phyloP scores from a whole-genome alignment of 2,329 filamentous ascomycete species.

The Trichophyton mentagrophytes region DNA sequence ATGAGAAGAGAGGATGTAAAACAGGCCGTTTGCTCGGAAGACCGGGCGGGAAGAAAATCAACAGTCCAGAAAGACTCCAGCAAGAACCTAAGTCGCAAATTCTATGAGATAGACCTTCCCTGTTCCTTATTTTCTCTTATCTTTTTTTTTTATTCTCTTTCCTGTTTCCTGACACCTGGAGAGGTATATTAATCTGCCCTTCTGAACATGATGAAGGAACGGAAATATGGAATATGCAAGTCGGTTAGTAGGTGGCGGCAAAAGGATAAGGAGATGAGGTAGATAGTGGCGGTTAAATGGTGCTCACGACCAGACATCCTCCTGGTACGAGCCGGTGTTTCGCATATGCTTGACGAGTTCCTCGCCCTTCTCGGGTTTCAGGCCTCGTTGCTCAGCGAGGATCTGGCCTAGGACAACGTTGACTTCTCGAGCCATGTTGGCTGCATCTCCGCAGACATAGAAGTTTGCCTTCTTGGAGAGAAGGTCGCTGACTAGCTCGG shows the following conservation, averaged over 20 bases:
- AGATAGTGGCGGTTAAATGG: constrained; percentile 9
- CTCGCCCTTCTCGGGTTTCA: constrained; percentile 78
- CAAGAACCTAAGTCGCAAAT: neutral
- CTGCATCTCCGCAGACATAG: constrained; percentile 95
- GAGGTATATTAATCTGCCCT: neutral
- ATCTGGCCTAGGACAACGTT: constrained; percentile 79
- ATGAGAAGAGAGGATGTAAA: neutral
- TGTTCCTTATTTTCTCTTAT: neutral
- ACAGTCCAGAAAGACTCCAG: neutral
- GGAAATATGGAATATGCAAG: no score
- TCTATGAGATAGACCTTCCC: neutral
- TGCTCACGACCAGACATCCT: constrained; percentile 53
- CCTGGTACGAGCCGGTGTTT: constrained; percentile 90
- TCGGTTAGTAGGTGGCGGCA: constrained; percentile 3
- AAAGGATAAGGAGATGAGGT: constrained; percentile 9
- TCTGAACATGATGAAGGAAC: constrained; percentile 10
- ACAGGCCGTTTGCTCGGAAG: no score
- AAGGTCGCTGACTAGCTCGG: constrained; percentile 74
- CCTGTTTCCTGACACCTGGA: neutral
- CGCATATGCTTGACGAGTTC: constrained; percentile 97
- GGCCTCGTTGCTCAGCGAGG: constrained; percentile 67
- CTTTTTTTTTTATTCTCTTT: neutral
- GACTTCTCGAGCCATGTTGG: constrained; percentile 92
- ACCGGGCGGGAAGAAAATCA: neutral
- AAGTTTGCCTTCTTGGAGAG: constrained; percentile 78